Conservation (phyloP, 805 yeast species). For the Zygoascus biomembranicola region DNA sequence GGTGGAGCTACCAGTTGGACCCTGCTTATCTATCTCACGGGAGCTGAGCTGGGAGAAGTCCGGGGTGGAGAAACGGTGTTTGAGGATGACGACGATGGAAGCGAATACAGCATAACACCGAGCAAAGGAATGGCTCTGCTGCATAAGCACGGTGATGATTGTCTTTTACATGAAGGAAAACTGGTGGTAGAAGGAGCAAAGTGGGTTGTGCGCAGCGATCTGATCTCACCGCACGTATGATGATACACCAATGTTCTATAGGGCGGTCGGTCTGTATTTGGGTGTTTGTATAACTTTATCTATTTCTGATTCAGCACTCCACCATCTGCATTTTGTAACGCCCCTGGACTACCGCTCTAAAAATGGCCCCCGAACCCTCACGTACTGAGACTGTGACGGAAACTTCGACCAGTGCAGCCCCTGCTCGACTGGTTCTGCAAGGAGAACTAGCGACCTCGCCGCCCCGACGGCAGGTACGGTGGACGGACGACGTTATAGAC, state of each 20-base stretch:
- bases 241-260: no score
- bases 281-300: background rate
- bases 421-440: constrained; percentile 5
- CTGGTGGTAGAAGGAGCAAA: constrained; percentile 44
- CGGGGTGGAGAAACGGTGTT: constrained; percentile 55
- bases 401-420: background rate
- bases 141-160: constrained; percentile 61
- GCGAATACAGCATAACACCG: constrained; percentile 37
- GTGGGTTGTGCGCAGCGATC: constrained; percentile 58
- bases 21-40: constrained; percentile 46
- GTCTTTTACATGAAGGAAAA: constrained; percentile 52
- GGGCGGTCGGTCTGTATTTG: no score
- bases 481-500: constrained; percentile 83
- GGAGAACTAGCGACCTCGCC: constrained; percentile 1
- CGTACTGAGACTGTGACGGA: background rate
- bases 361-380: background rate
- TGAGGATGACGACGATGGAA: constrained; percentile 24
- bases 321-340: background rate
- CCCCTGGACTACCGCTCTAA: background rate
- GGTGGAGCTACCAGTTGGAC: constrained; percentile 51
- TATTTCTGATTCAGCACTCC: background rate
- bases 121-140: constrained; percentile 47
- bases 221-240: constrained; percentile 23
- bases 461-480: constrained; percentile 51
- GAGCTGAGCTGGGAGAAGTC: constrained; percentile 41